phyloP scores from a whole-genome alignment of 2,329 filamentous ascomycete genomes.

The Lasiodiplodia theobromae region DNA sequence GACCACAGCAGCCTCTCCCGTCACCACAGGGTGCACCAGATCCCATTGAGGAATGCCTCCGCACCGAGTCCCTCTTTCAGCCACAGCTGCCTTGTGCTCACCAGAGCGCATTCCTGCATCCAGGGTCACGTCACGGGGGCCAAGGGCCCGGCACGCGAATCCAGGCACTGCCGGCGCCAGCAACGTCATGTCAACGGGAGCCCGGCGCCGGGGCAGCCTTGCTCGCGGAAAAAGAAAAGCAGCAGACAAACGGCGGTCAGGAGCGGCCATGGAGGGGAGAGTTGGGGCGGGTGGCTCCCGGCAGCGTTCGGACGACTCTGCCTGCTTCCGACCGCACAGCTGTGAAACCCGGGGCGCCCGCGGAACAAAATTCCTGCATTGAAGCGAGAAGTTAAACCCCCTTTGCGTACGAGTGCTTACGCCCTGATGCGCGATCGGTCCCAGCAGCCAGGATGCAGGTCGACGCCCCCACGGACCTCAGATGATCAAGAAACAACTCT shows the following conservation, averaged over 20 bases:
- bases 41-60: slow-evolving; percentile 12
- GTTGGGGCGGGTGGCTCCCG: slow-evolving; percentile 15
- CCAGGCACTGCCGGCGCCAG: slow-evolving; percentile 3
- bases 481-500: slow-evolving; percentile 33
- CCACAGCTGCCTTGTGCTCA: slow-evolving; percentile 22
- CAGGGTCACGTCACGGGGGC: slow-evolving; percentile 27
- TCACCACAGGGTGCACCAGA: slow-evolving; percentile 25
- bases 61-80: slow-evolving; percentile 23
- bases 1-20: slow-evolving; percentile 20
- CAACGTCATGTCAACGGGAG: slow-evolving; percentile 18
- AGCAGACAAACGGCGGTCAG: slow-evolving; percentile 28
- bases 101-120: slow-evolving; percentile 26
- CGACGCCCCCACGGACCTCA: slow-evolving; percentile 39
- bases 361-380: slow-evolving; percentile 31
- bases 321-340: slow-evolving; percentile 25
- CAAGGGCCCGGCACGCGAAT: slow-evolving; percentile 22
- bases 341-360: slow-evolving; percentile 29
- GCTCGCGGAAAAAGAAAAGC: slow-evolving; percentile 20
- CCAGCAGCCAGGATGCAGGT: slow-evolving; percentile 44
- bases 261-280: slow-evolving; percentile 15
- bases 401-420: slow-evolving; percentile 32
- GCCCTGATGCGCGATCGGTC: slow-evolving; percentile 32
- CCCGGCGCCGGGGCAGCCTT: slow-evolving; percentile 2
- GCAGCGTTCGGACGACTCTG: slow-evolving; percentile 28
- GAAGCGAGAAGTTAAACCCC: slow-evolving; percentile 32